Conservation (phyloP, 2,329 filamentous ascomycete genomes). For the Penicillium verrucosum region DNA sequence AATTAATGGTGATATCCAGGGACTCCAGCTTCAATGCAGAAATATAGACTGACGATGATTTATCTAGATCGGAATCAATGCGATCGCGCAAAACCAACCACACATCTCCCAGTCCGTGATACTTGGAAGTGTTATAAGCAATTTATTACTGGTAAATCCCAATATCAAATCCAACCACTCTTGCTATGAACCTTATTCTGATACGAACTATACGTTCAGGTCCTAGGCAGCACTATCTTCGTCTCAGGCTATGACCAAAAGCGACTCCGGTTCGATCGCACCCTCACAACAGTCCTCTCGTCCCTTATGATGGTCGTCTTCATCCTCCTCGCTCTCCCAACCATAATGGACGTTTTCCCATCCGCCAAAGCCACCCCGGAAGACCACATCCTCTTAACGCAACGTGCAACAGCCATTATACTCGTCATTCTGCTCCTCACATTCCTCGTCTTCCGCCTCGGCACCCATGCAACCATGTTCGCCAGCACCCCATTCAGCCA, state of each 20-base stretch:
- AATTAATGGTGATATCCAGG: slow-evolving; percentile 64
- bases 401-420: slow-evolving; percentile 10
- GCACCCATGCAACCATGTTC: slow-evolving; percentile 17
- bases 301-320: slow-evolving; percentile 21
- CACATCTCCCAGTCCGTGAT: slow-evolving; percentile 81
- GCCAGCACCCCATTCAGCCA: slow-evolving; percentile 10
- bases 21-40: not conserved
- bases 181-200: not conserved
- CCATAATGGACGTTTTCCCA: slow-evolving; percentile 17
- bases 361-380: slow-evolving; percentile 8
- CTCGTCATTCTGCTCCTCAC: slow-evolving; percentile 8
- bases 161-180: not conserved
- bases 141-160: slow-evolving; percentile 65
- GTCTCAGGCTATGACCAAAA: slow-evolving; percentile 18
- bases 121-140: slow-evolving; percentile 80
- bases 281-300: slow-evolving; percentile 20
- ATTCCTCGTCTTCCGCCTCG: slow-evolving; percentile 17
- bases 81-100: slow-evolving; percentile 65
- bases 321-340: slow-evolving; percentile 17
- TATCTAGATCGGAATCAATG: slow-evolving; percentile 55
- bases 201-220: slow-evolving; percentile 1
- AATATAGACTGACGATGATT: not conserved
- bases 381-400: slow-evolving; percentile 10
- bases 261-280: slow-evolving; percentile 17
- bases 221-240: slow-evolving; percentile 15